Evolutionary conservation across 768 basidiomycete genomes (phyloP).

Genomic region (Calocybe gangraenosa): DNA sequence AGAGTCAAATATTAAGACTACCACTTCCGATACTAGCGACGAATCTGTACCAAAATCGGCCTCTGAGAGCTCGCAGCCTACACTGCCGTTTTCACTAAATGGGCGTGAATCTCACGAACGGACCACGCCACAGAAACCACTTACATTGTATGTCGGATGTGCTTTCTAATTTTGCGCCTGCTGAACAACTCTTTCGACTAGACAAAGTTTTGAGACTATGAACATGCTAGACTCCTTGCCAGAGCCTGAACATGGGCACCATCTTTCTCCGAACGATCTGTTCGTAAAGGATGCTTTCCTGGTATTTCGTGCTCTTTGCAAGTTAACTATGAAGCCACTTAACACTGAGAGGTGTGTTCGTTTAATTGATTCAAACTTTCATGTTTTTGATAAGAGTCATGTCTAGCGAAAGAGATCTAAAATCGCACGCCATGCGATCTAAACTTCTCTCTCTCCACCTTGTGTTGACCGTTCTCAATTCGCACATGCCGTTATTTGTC

Average conservation of each 20-base stretch:
- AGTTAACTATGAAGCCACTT: conserved; percentile 96
- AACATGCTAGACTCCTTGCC: conserved; percentile 30
- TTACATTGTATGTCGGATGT: conserved; percentile 15
- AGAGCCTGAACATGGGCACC: conserved; percentile 33
- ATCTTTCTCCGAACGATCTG: conserved; percentile 76
- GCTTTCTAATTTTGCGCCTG: background rate
- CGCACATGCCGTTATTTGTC: conserved; percentile 86
- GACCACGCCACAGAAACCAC: background rate
- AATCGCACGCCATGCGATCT: conserved; percentile 96
- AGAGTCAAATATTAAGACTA: conserved; percentile 6
- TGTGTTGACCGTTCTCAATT: conserved; percentile 86
- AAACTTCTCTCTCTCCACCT: conserved; percentile 94
- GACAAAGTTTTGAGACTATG: conserved; percentile 30
- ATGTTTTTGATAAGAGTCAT: conserved; percentile 12
- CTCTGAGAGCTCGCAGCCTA: conserved; percentile 7
- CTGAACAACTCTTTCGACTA: conserved; percentile 14
- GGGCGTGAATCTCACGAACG: background rate
- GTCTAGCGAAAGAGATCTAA: conserved; percentile 86
- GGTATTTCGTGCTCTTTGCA: conserved; percentile 95
- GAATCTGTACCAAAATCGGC: conserved; percentile 1
- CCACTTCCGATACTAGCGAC: conserved; percentile 1
- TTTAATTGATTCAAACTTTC: background rate
- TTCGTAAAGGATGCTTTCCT: conserved; percentile 98
- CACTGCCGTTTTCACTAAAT: conserved; percentile 9
- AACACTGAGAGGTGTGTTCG: conserved; percentile 80